A percentile compares a stretch with the other conserved stretches of the same genome.
Evolutionary conservation across 148 eudicot species (phyloP).

Genomic region (Rhododendron simsii): DNA sequence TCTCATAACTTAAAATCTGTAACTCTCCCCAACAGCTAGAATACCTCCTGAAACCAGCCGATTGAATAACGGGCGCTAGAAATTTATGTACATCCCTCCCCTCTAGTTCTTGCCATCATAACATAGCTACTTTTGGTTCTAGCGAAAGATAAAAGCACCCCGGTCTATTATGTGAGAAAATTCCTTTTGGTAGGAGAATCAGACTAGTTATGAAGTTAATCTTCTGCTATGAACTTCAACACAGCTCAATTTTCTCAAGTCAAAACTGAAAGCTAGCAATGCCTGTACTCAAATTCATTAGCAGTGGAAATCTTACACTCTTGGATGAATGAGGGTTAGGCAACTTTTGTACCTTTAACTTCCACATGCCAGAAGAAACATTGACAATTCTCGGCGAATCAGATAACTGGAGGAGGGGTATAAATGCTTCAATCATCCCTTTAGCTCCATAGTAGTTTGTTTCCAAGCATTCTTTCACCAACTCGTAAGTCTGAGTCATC

Average conservation of each 20-base stretch:
- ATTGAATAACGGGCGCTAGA: neutral
- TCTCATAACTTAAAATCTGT: neutral
- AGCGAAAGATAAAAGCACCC: neutral
- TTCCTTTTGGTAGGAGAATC: neutral
- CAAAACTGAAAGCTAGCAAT: neutral
- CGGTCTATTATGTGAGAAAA: neutral
- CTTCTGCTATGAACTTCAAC: neutral
- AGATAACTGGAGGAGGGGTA: conserved; percentile 48
- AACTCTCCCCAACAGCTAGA: neutral
- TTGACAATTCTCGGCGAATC: conserved; percentile 49
- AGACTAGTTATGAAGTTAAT: neutral
- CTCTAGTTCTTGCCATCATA: neutral
- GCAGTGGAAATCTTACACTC: neutral
- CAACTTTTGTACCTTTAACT: conserved; percentile 27
- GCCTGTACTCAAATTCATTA: neutral
- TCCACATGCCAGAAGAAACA: conserved; percentile 35
- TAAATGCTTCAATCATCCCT: conserved; percentile 32
- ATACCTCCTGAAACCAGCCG: neutral
- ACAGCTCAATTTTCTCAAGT: neutral
- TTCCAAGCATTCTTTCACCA: conserved; percentile 33
- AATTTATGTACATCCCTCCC: neutral
- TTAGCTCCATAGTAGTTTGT: conserved; percentile 50
- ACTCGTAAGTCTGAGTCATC: conserved; percentile 21
- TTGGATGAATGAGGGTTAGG: neutral
- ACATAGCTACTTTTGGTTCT: neutral